These are phyloP conservation scores for Curvularia eragrostidis DNA, from an alignment of 2,329 filamentous ascomycete species.

Conservation along the genomic window DNA sequence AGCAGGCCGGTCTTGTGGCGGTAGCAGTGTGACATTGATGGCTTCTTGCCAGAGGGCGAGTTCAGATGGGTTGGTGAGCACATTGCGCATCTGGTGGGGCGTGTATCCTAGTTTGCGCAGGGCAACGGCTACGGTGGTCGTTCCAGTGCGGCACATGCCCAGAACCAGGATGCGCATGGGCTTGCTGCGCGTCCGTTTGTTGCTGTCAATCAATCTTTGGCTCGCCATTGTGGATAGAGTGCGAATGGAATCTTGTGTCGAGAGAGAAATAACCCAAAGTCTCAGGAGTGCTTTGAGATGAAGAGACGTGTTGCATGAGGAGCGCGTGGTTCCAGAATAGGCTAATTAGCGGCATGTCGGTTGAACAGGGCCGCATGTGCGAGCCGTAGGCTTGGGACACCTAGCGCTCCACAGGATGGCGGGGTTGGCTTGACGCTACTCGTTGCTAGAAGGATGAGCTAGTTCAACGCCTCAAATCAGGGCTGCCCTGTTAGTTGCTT, in stretches of 20 bases:
- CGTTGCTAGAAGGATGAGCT: not conserved
- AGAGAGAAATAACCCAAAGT: no score
- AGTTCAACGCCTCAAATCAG: conserved; percentile 1
- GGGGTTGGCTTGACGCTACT: not conserved
- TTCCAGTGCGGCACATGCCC: conserved; percentile 73
- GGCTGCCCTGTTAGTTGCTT: conserved; percentile 26
- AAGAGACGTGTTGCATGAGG: conserved; percentile 13
- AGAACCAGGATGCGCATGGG: conserved; percentile 77
- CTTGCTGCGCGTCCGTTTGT: conserved; percentile 68
- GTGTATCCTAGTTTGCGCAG: conserved; percentile 55
- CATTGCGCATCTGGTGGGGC: conserved; percentile 33
- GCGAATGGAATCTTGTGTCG: not conserved
- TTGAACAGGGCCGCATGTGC: conserved; percentile 29
- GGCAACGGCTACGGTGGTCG: conserved; percentile 57
- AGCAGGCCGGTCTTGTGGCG: conserved; percentile 19
- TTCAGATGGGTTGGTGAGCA: conserved; percentile 29
- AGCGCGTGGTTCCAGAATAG: conserved; percentile 27
- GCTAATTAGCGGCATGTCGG: conserved; percentile 32
- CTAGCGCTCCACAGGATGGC: conserved; percentile 2
- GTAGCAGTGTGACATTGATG: conserved; percentile 31
- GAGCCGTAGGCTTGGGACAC: conserved; percentile 17
- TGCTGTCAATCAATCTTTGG: conserved; percentile 62
- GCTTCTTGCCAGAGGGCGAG: conserved; percentile 42
- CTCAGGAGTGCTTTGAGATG: not conserved
- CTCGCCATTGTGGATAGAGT: conserved; percentile 12